Conservation (phyloP, 441 rosid genomes). For the Populus trichocarpa region DNA sequence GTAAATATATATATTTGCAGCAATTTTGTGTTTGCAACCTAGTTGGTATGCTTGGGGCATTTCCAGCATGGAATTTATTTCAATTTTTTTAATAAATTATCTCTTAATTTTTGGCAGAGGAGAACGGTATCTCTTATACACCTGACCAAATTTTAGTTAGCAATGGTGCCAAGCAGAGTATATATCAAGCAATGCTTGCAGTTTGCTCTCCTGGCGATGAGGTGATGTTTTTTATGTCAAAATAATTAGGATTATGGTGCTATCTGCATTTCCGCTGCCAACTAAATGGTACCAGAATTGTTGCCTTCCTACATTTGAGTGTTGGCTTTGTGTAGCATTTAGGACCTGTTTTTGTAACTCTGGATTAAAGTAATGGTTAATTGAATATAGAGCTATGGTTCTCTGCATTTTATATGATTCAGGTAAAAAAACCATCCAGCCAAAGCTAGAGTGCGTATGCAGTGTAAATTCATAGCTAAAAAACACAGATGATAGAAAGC, state of each 20-base stretch:
- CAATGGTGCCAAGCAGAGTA: conserved; percentile 94
- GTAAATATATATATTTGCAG: conserved; percentile 27
- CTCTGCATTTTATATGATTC: background rate
- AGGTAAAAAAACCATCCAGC: background rate
- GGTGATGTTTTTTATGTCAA: conserved; percentile 36
- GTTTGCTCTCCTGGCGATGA: conserved; percentile 95
- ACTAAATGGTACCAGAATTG: background rate
- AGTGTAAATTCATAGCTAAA: background rate
- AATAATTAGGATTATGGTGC: background rate
- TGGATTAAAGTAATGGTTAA: background rate
- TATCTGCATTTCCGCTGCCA: conserved; percentile 5
- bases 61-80: background rate
- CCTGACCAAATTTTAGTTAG: conserved; percentile 90
- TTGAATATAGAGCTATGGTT: background rate
- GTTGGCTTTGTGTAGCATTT: background rate
- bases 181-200: conserved; percentile 76
- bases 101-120: conserved; percentile 44
- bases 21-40: background rate
- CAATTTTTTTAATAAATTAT: background rate
- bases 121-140: conserved; percentile 73
- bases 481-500: background rate
- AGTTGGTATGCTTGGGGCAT: background rate
- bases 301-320: background rate
- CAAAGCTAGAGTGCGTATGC: background rate
- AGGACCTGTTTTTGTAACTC: background rate